Percentiles rank a stretch among this genome's conserved stretches.
These are phyloP conservation scores for Antrodiella citrinella DNA, from an alignment of 768 basidiomycete species.

Conservation along the genomic window DNA sequence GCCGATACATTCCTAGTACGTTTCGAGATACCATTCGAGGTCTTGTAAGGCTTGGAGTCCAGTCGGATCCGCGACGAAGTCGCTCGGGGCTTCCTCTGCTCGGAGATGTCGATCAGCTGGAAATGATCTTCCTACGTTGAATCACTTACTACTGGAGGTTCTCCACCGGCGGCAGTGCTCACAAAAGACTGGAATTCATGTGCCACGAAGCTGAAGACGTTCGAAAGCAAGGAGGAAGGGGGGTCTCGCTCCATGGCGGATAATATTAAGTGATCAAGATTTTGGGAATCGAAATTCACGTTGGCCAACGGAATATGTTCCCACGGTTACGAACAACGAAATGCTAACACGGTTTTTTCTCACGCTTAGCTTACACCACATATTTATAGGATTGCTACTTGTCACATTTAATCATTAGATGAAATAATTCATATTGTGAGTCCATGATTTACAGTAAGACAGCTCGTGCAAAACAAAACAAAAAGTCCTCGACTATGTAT, in stretches of 20 bases:
- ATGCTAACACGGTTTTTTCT: neutral
- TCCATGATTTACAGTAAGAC: no score
- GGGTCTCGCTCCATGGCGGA: neutral
- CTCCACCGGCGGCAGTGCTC: constrained; percentile 41
- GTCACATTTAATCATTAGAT: no score
- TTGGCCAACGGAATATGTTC: neutral
- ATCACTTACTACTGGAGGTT: constrained; percentile 4
- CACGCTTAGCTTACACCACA: neutral
- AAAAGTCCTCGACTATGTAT: no score
- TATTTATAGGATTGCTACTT: no score
- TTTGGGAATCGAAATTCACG: neutral
- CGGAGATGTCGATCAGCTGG: no score
- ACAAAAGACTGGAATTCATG: constrained; percentile 68
- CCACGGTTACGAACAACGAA: neutral
- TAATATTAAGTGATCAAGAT: neutral
- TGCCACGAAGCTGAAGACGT: constrained; percentile 62
- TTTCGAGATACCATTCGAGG: constrained; percentile 13
- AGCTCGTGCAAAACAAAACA: no score
- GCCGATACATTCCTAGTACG: constrained; percentile 9
- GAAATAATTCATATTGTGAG: no score
- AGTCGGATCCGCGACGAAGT: constrained; percentile 19
- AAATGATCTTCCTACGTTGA: no score
- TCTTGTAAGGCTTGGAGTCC: constrained; percentile 8
- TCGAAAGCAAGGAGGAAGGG: constrained; percentile 41
- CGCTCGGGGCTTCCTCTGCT: constrained; percentile 12